A percentile compares a stretch with the other conserved stretches of the same genome.
Evolutionary conservation across 331 rosid species (phyloP).

Genomic region (Telfairia occidentalis): DNA sequence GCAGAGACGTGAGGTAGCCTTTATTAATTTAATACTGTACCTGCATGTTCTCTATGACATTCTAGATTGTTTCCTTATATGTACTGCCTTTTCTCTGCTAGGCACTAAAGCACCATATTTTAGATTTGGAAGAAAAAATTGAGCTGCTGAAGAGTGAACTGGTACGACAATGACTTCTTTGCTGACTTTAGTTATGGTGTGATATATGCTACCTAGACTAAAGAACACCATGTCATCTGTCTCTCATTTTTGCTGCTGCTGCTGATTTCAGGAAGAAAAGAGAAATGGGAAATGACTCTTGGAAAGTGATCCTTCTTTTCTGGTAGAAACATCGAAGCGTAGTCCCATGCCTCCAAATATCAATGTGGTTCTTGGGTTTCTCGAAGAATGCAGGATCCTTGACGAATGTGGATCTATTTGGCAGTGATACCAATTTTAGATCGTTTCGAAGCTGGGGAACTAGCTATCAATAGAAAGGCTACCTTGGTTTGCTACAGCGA

Average conservation of each 20-base stretch:
- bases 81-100: conserved; percentile 15
- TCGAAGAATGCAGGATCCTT: background rate
- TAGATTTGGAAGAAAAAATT: conserved; percentile 56
- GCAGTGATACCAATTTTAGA: background rate
- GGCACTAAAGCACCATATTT: conserved; percentile 73
- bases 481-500: background rate
- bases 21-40: background rate
- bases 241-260: conserved; percentile 11
- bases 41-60: conserved; percentile 5
- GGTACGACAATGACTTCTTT: conserved; percentile 27
- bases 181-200: background rate
- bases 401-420: background rate
- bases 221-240: background rate
- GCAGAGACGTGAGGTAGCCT: conserved; percentile 73
- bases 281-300: conserved; percentile 30
- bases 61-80: background rate
- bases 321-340: conserved; percentile 35
- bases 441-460: background rate
- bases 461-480: background rate
- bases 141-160: conserved; percentile 58
- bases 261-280: conserved; percentile 47
- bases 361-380: background rate
- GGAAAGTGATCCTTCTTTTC: conserved; percentile 24
- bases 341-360: background rate
- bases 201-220: background rate